Evolutionary conservation across 169 alveolate species (phyloP).

Genomic region (Plasmodium malariae): DNA sequence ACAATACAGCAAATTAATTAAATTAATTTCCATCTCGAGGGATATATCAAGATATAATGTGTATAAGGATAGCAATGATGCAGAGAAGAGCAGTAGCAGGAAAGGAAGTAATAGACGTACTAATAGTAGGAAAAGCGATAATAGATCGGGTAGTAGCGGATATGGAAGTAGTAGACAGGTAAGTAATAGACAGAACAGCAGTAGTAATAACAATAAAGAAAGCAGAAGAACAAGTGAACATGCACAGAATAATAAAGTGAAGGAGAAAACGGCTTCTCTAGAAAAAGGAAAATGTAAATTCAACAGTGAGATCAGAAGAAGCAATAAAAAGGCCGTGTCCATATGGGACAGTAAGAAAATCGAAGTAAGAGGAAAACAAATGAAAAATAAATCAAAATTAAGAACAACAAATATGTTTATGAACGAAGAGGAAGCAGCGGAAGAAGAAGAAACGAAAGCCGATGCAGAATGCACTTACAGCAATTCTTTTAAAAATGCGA

Average conservation of each 20-base stretch:
- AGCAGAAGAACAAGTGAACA: slow-evolving; percentile 46
- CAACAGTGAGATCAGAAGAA: not conserved
- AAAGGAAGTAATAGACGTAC: not conserved
- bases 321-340: not conserved
- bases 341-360: no score
- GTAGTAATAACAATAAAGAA: slow-evolving; percentile 34
- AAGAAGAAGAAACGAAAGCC: no score
- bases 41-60: slow-evolving; percentile 17
- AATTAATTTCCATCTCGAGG: slow-evolving; percentile 32
- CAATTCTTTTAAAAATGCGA: no score
- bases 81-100: not conserved
- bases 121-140: not conserved
- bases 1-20: slow-evolving; percentile 16
- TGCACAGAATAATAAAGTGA: no score
- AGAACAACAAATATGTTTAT: no score
- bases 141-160: not conserved
- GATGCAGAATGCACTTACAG: no score
- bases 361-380: no score
- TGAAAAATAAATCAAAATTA: no score
- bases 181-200: not conserved
- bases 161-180: not conserved
- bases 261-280: no score
- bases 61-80: not conserved
- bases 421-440: no score
- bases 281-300: not conserved